A percentile compares a stretch with the other conserved stretches of the same genome.
Conservation (phyloP, 2,329 filamentous ascomycete species). For the Calonectria honghensis region DNA sequence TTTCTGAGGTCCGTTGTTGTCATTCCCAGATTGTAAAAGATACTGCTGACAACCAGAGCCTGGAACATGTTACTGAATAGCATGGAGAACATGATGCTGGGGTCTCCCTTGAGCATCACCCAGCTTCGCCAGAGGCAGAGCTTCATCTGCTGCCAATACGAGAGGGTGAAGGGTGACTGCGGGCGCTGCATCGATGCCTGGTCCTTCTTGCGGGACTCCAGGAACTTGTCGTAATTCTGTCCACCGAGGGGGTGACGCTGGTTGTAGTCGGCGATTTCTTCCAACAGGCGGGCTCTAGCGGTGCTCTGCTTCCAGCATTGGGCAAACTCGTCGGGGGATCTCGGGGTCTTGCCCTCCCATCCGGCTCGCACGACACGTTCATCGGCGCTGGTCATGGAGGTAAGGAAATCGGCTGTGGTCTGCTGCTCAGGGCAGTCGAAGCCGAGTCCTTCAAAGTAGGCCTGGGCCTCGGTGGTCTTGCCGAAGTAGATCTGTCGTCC, state of each 20-base stretch:
- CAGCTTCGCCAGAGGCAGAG: slow-evolving; percentile 41
- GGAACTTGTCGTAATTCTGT: slow-evolving; percentile 47
- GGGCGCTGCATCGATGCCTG: slow-evolving; percentile 33
- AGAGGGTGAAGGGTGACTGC: slow-evolving; percentile 43
- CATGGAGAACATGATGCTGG: slow-evolving; percentile 43
- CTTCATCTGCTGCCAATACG: slow-evolving; percentile 36
- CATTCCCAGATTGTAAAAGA: slow-evolving; percentile 44
- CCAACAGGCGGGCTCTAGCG: slow-evolving; percentile 50
- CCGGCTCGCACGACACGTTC: slow-evolving; percentile 59
- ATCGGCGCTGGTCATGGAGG: slow-evolving; percentile 64
- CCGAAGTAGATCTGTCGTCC: slow-evolving; percentile 76
- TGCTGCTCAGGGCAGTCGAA: slow-evolving; percentile 73
- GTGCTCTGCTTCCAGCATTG: slow-evolving; percentile 55
- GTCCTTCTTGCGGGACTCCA: slow-evolving; percentile 45
- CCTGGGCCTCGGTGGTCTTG: slow-evolving; percentile 44
- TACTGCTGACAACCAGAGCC: slow-evolving; percentile 41
- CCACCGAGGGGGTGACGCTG: slow-evolving; percentile 48
- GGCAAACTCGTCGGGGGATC: slow-evolving; percentile 61
- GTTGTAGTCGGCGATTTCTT: slow-evolving; percentile 57
- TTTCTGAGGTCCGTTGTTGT: slow-evolving; percentile 38
- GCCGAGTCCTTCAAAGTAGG: slow-evolving; percentile 62
- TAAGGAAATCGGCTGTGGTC: slow-evolving; percentile 84
- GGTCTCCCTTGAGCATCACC: slow-evolving; percentile 41
- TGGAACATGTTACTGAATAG: slow-evolving; percentile 46
- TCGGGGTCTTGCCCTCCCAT: slow-evolving; percentile 57